These are phyloP conservation scores for Sugiyamaella castrensis DNA, from an alignment of 1,139 yeast species.

Conservation along the genomic window DNA sequence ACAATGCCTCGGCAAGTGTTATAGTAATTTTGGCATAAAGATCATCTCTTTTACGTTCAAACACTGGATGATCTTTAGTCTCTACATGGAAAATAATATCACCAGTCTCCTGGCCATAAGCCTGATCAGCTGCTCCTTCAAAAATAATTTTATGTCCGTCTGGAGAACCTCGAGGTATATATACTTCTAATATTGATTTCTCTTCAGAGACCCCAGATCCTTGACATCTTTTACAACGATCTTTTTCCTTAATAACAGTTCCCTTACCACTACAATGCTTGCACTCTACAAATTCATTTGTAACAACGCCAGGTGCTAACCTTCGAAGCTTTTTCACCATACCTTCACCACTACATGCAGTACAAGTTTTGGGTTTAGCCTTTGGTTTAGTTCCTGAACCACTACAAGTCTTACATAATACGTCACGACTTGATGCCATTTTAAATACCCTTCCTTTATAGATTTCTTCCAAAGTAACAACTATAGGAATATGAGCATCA, in stretches of 20 bases:
- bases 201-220: conserved; percentile 66
- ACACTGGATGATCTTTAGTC: conserved; percentile 45
- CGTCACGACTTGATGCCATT: conserved; percentile 68
- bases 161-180: conserved; percentile 66
- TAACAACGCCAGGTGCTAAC: conserved; percentile 73
- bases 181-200: conserved; percentile 72
- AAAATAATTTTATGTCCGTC: conserved; percentile 61
- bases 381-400: conserved; percentile 71
- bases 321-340: conserved; percentile 55
- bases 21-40: conserved; percentile 58
- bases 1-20: conserved; percentile 73
- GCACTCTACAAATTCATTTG: conserved; percentile 64
- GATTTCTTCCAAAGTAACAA: conserved; percentile 68
- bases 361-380: conserved; percentile 58
- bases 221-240: conserved; percentile 71
- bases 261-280: conserved; percentile 73
- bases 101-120: conserved; percentile 66
- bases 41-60: conserved; percentile 62
- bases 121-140: conserved; percentile 73
- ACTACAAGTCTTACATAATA: conserved; percentile 65
- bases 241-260: conserved; percentile 56
- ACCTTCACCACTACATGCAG: conserved; percentile 74
- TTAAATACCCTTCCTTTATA: conserved; percentile 80
- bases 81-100: conserved; percentile 65
- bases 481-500: conserved; percentile 64